Evolutionary conservation across 2,329 filamentous ascomycete species (phyloP).

Genomic region (Ophiostoma pallidulum): DNA sequence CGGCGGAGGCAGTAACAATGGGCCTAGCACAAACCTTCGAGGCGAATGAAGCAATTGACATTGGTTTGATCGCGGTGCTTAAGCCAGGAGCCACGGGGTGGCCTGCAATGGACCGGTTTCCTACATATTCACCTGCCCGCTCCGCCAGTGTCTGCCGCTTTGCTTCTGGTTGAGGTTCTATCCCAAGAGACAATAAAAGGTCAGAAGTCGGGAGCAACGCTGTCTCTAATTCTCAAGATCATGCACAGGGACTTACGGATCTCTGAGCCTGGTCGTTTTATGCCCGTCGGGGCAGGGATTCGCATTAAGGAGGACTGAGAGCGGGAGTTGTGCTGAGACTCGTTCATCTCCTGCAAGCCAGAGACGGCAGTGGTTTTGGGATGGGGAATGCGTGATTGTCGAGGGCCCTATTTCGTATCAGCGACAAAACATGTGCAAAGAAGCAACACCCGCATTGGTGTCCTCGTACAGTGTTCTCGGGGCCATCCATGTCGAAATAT

Average conservation of each 20-base stretch:
- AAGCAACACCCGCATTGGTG: too few relatives aligned
- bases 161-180: conserved; percentile 45
- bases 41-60: conserved; percentile 16
- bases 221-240: not conserved
- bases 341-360: conserved; percentile 43
- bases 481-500: conserved; percentile 11
- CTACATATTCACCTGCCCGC: conserved; percentile 40
- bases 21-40: conserved; percentile 3
- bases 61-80: conserved; percentile 36
- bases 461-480: conserved; percentile 22
- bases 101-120: conserved; percentile 29
- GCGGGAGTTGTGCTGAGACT: conserved; percentile 52
- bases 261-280: conserved; percentile 38
- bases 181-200: conserved; percentile 5
- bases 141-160: conserved; percentile 53
- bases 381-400: conserved; percentile 18
- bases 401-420: conserved; percentile 6
- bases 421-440: not conserved
- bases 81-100: conserved; percentile 24
- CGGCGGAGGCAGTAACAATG: not conserved
- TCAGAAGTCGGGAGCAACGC: too few relatives aligned
- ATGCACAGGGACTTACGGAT: conserved; percentile 18
- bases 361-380: conserved; percentile 14
- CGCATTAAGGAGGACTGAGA: conserved; percentile 19
- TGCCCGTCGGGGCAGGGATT: conserved; percentile 29